Percentiles rank a stretch among this genome's conserved stretches.
Evolutionary conservation across 345 rosid genomes (phyloP).

Genomic region (Anacardium occidentale): DNA sequence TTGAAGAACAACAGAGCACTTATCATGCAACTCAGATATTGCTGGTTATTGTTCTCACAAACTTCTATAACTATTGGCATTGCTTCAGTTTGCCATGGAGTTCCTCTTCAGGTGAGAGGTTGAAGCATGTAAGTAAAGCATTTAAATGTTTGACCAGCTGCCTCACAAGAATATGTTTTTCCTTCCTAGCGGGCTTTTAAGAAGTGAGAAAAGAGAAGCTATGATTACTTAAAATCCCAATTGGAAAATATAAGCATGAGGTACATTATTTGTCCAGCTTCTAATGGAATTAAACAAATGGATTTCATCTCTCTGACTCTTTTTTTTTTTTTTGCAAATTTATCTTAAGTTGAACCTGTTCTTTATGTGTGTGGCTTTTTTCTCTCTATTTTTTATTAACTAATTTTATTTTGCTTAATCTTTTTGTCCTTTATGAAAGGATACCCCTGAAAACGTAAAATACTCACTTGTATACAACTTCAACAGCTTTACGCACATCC

Average conservation of each 20-base stretch:
- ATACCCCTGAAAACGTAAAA: not conserved
- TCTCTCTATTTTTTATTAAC: not conserved
- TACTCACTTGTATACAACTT: slow-evolving; percentile 87
- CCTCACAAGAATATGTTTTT: not conserved
- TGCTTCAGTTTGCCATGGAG: not conserved
- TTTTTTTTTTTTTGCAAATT: not conserved
- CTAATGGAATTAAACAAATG: not conserved
- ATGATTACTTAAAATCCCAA: slow-evolving; percentile 1
- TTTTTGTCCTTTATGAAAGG: not conserved
- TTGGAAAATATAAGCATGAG: not conserved
- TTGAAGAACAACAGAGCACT: not conserved
- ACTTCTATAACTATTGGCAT: not conserved
- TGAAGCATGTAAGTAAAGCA: not conserved
- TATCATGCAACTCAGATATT: not conserved
- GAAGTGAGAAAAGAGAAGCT: not conserved
- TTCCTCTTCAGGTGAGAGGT: not conserved
- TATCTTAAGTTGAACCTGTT: not conserved
- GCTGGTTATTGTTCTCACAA: slow-evolving; percentile 2
- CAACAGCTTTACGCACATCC: slow-evolving; percentile 86
- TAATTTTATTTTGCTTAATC: not conserved
- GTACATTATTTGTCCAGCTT: not conserved
- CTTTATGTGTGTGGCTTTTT: not conserved
- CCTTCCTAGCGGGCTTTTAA: not conserved
- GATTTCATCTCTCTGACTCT: not conserved
- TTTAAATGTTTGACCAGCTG: not conserved